Evolutionary conservation across 2,329 filamentous ascomycete species (phyloP).

Genomic region (Aspergillus terreus): DNA sequence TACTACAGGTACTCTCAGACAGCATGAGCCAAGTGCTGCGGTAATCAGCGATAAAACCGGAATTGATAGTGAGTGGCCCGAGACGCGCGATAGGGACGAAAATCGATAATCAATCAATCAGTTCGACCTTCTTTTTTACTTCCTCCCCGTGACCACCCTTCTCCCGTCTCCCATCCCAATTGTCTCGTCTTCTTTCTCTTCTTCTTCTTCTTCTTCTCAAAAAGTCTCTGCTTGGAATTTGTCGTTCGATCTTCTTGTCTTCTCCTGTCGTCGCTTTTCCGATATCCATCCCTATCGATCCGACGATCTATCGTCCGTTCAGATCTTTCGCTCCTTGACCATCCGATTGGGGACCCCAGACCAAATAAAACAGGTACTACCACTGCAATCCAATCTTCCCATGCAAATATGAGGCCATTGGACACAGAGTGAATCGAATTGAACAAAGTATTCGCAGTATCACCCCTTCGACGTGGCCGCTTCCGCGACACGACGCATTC

Average conservation of each 20-base stretch:
- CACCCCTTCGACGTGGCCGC: constrained; percentile 18
- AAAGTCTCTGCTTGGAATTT: background rate
- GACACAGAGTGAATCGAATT: background rate
- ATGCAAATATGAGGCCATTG: too few species aligned
- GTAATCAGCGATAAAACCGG: background rate
- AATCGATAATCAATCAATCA: background rate
- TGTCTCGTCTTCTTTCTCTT: background rate
- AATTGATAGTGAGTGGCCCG: background rate
- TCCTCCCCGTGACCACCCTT: background rate
- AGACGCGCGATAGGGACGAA: background rate
- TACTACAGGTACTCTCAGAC: too few species aligned
- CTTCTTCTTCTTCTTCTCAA: background rate
- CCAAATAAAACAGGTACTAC: background rate
- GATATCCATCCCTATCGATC: background rate
- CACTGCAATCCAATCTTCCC: too few species aligned
- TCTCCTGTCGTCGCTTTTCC: background rate
- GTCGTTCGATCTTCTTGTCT: background rate
- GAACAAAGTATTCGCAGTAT: background rate
- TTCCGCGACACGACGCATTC: constrained; percentile 11
- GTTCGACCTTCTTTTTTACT: background rate
- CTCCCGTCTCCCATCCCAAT: background rate
- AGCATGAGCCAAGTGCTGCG: background rate
- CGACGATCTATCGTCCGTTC: constrained; percentile 8
- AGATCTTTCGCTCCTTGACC: constrained; percentile 16
- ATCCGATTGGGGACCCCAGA: background rate